Percentiles rank a stretch among this genome's conserved stretches.
phyloP scores from a whole-genome alignment of 495 filamentous ascomycete genomes.

The Aspergillus olivimuriae region DNA sequence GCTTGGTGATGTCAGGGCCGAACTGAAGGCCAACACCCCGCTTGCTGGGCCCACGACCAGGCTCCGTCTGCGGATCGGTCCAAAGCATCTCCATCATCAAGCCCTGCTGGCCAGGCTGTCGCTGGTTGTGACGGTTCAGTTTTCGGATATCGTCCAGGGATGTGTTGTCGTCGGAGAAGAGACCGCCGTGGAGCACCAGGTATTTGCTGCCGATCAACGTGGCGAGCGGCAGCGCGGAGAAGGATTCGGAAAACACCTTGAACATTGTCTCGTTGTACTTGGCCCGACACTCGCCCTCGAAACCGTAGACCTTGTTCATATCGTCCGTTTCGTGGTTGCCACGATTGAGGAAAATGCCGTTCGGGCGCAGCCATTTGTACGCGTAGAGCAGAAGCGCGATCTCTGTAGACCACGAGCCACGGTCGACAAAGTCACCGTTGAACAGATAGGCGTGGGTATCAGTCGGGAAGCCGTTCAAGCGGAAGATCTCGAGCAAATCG shows the following conservation, averaged over 20 bases:
- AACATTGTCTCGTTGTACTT: constrained; percentile 96
- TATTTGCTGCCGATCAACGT: constrained; percentile 89
- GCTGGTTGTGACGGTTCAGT: constrained; percentile 83
- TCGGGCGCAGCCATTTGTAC: constrained; percentile 91
- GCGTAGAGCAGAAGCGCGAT: constrained; percentile 91
- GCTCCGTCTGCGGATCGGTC: constrained; percentile 86
- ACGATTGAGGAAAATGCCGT: constrained; percentile 89
- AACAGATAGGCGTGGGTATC: constrained; percentile 91
- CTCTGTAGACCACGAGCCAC: constrained; percentile 95
- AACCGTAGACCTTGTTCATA: constrained; percentile 98
- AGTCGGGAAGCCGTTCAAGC: constrained; percentile 76
- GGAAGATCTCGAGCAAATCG: constrained; percentile 93
- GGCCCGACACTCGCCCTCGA: constrained; percentile 95
- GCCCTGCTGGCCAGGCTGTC: constrained; percentile 90
- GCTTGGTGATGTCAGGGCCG: constrained; percentile 92
- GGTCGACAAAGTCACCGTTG: constrained; percentile 98
- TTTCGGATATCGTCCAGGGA: constrained; percentile 90
- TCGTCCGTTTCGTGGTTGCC: constrained; percentile 99
- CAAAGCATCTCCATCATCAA: constrained; percentile 99
- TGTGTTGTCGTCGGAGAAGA: constrained; percentile 96
- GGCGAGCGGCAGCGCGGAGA: constrained; percentile 88
- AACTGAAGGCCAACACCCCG: constrained; percentile 95
- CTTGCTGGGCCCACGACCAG: constrained; percentile 91
- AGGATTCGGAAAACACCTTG: constrained; percentile 97
- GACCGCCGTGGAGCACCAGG: constrained; percentile 87